Base-by-base conservation (phyloP, 2,329 filamentous ascomycete species). In the Aspergillus piperis region DNA sequence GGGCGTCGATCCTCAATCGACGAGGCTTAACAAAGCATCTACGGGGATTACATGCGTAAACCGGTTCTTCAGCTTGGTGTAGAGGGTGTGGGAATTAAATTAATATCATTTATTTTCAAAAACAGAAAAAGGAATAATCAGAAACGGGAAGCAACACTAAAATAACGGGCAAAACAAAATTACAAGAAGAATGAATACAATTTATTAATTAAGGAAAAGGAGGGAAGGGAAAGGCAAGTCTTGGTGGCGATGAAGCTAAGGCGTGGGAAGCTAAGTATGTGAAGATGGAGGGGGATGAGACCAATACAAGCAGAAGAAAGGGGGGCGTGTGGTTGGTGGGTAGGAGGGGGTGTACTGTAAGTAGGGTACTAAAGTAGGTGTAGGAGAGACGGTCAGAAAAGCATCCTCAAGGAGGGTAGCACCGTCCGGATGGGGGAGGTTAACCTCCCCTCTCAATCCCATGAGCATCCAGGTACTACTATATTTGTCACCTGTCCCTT, bases 1-100 rank as follows among this genome's bases (percentile, higher is more conserved):
- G 73, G 72, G 67, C 69, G 75, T 76, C 74, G 75, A 78, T 78
- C 76, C 70, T 71, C 69, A 62, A 72, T 72, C 70, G 66, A 73
- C 68, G 67, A 73, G 74, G 72, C 70, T 75, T 75, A 68, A 71
- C 66, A 66, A 61, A 60, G 64, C 66, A 70, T 68, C 62, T 57
- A 65, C 51, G 30, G 51, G 65, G 61, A 69, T 73, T 70, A 70
- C 67, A 60, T 67, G 62, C 65, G 44, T 62, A 66, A 54, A 62
- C 59, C 42, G 47, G 53, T 55, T 59, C 54, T 64, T 53, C 58
- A 61, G 54, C 51, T 54, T 57, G 56, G 38, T 58, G 39, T 41
- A 57, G 5, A 59, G 56, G 55, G 38, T 39, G 10, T 41, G 19
- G 19, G 48, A 59, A 56, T 44, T 15, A 32, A 52, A 51, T 47